phyloP scores from a whole-genome alignment of 2,329 filamentous ascomycete species.

The Sarocladiaceae sp. region DNA sequence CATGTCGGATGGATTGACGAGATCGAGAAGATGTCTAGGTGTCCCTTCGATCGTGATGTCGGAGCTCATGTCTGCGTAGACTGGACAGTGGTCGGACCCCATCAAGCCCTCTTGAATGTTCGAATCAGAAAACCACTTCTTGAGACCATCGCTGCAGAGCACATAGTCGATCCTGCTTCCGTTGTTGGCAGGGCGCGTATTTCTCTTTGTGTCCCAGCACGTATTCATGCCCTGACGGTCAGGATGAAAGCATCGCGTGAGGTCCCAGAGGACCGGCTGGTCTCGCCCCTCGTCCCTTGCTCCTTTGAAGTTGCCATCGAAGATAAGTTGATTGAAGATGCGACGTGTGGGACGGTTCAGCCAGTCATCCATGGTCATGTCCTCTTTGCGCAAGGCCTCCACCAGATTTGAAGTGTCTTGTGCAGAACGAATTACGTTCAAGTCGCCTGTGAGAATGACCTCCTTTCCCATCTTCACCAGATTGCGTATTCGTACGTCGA shows the following conservation, averaged over 20 bases:
- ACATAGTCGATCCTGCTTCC: constrained; percentile 93
- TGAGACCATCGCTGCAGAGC: constrained; percentile 72
- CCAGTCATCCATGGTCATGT: constrained; percentile 63
- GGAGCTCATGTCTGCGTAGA: constrained; percentile 70
- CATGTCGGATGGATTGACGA: constrained; percentile 71
- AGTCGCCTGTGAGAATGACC: constrained; percentile 78
- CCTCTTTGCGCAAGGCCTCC: constrained; percentile 66
- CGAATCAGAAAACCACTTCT: constrained; percentile 69
- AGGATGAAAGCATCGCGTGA: constrained; percentile 76
- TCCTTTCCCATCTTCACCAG: constrained; percentile 73
- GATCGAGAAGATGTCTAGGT: constrained; percentile 53
- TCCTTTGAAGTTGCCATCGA: constrained; percentile 62
- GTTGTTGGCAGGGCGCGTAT: constrained; percentile 91
- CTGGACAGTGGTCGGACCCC: constrained; percentile 95
- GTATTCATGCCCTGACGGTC: constrained; percentile 87
- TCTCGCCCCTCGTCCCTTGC: constrained; percentile 64
- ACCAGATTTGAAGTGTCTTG: constrained; percentile 71
- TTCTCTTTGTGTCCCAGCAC: constrained; percentile 92
- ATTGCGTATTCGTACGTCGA: constrained; percentile 82
- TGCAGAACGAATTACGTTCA: constrained; percentile 68
- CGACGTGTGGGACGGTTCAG: constrained; percentile 64
- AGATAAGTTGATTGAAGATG: constrained; percentile 79
- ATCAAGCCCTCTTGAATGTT: constrained; percentile 91
- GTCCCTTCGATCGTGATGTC: constrained; percentile 42
- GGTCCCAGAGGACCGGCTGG: constrained; percentile 69